Conservation (phyloP, 345 rosid genomes). For the Punica granatum region DNA sequence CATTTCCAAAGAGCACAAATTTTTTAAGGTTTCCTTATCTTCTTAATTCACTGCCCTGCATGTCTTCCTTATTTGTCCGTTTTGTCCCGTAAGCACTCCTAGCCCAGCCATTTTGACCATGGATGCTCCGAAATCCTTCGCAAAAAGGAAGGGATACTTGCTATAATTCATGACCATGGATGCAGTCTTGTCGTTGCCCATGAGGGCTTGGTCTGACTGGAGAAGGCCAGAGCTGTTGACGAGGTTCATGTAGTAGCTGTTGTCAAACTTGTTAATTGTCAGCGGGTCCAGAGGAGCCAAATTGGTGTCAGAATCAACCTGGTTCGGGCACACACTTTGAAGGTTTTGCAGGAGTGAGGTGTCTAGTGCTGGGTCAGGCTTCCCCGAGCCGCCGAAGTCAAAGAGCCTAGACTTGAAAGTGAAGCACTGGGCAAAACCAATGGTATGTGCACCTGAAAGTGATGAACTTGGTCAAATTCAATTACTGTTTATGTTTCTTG, state of each 20-base stretch:
- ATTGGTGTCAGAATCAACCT: conserved; percentile 32
- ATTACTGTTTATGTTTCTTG: neutral
- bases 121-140: conserved; percentile 43
- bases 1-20: neutral
- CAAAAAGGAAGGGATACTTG: conserved; percentile 42
- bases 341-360: conserved; percentile 34
- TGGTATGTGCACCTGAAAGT: conserved; percentile 47
- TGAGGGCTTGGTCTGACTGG: conserved; percentile 64
- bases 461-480: neutral
- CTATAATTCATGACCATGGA: conserved; percentile 39
- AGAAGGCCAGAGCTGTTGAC: conserved; percentile 44
- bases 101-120: conserved; percentile 56
- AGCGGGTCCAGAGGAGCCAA: conserved; percentile 42
- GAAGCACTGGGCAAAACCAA: conserved; percentile 69
- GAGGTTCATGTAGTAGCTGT: conserved; percentile 39
- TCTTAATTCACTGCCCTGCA: conserved; percentile 49
- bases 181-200: conserved; percentile 39
- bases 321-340: conserved; percentile 45
- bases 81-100: conserved; percentile 45
- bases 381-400: conserved; percentile 43
- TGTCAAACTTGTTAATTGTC: conserved; percentile 37
- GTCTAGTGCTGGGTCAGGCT: conserved; percentile 53
- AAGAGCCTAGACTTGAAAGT: conserved; percentile 58
- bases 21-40: too few species aligned
- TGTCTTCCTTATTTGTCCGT: conserved; percentile 56